phyloP scores from a whole-genome alignment of 1,139 yeast species.

The Candida anutae region DNA sequence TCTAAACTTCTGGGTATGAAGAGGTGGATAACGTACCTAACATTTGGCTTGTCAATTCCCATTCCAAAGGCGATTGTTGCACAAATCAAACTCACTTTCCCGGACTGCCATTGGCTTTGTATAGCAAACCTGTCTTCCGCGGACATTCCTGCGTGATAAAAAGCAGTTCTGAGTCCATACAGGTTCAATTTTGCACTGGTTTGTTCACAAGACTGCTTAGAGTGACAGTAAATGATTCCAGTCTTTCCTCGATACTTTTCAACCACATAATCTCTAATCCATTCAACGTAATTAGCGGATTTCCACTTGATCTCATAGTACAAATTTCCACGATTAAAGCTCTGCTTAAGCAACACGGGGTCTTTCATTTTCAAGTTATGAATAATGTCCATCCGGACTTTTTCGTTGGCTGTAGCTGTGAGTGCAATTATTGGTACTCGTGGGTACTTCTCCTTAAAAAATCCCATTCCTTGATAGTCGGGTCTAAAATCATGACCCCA shows the following conservation, averaged over 20 bases:
- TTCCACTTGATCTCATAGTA: conserved; percentile 72
- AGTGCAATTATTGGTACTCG: conserved; percentile 88
- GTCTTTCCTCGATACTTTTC: conserved; percentile 50
- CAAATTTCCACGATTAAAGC: conserved; percentile 85
- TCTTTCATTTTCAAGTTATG: conserved; percentile 56
- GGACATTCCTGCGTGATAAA: conserved; percentile 91
- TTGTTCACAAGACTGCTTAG: conserved; percentile 81
- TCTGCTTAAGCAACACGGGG: conserved; percentile 57
- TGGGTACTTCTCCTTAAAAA: conserved; percentile 67
- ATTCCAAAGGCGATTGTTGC: conserved; percentile 98
- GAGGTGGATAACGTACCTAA: conserved; percentile 80
- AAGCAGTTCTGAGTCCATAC: conserved; percentile 61
- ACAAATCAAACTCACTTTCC: conserved; percentile 68
- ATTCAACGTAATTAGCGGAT: conserved; percentile 47
- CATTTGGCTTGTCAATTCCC: conserved; percentile 98
- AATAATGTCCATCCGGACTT: conserved; percentile 78
- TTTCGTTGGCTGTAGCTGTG: conserved; percentile 95
- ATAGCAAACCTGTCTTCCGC: conserved; percentile 64
- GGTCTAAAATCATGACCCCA: conserved; percentile 99
- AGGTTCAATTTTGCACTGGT: conserved; percentile 55
- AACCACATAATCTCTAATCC: conserved; percentile 51
- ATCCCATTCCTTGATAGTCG: conserved; percentile 77
- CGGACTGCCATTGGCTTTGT: conserved; percentile 79
- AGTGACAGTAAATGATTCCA: conserved; percentile 92
- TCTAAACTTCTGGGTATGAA: conserved; percentile 88